A percentile compares a stretch with the other conserved stretches of the same genome.
Conservation (phyloP, 768 basidiomycete genomes). For the Mrakia blollopis region DNA sequence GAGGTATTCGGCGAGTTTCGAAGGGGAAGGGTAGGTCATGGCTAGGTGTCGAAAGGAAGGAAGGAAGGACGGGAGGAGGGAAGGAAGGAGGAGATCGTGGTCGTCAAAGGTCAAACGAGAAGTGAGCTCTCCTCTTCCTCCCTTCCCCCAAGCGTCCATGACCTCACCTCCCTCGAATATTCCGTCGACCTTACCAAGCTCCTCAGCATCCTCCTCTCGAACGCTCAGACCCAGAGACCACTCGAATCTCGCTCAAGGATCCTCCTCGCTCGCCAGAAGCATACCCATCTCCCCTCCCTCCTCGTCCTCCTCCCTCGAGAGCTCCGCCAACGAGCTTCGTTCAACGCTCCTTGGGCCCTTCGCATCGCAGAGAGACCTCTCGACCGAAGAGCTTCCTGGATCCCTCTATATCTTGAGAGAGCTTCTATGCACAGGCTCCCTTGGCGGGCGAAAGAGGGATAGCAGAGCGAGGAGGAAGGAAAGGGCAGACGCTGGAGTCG, state of each 20-base stretch:
- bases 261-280: background rate
- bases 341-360: background rate
- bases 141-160: background rate
- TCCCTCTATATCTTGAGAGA: background rate
- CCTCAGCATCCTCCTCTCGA: conserved; percentile 13
- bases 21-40: background rate
- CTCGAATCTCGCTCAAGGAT: background rate
- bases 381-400: background rate
- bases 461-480: background rate
- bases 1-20: background rate
- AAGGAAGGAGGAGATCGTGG: background rate
- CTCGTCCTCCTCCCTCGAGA: background rate
- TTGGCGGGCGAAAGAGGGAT: background rate
- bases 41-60: no score
- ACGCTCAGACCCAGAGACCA: background rate
- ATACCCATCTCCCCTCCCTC: background rate
- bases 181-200: background rate
- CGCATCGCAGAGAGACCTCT: background rate
- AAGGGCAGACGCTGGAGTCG: background rate
- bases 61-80: background rate
- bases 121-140: no score
- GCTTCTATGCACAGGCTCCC: background rate
- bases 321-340: background rate
- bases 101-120: background rate
- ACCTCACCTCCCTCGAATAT: background rate